Evolutionary conservation across 345 rosid genomes (phyloP), one percentile per base, ranked within the genome.

Genomic region (Hibiscus mutabilis): DNA sequence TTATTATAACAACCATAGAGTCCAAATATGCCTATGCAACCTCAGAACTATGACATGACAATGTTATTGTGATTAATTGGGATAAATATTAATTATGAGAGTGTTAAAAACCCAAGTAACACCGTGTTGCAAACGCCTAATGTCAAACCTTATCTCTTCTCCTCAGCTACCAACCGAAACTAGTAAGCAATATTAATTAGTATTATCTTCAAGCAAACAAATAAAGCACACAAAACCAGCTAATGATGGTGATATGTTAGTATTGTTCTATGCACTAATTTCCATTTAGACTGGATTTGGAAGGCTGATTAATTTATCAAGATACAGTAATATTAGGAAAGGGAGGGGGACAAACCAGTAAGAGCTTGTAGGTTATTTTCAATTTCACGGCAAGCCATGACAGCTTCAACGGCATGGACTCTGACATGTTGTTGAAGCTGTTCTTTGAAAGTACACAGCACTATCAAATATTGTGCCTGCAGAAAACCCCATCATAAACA

Each of bases 351-450:
- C 73, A 73, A 66, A 94, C 98, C 98, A 55, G 98, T 91, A 60
- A 94, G 90, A 82, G 98, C 87, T 70, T 90, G 98, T 49, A 94
- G 84, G 76, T 85, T 85, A 80, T 82, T 94, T 76, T 91, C 97
- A 68, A 94, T 90, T 75, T 91, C 97, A 73, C 98, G 98, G 87
- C 98, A 91, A 75, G 89, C 92, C 98, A 91, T 94, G 73, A 94
- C 97, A 46, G 97, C 98, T 80, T 94, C 98, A 55, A 94, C 96
- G 79, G 98, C 98, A 71, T 94, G 96, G 72, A 94, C 93, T 79
- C 97, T 85, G 80, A 94, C 98, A 79, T 94, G 98, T 59, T 94
- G 98, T 71, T 94, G 98, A 19, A 94, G 95, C 83, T 94, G 98
- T 66, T 94, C 98, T 81, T 91, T 94, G 86, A 94, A 94, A 73